Percentiles rank a stretch among this genome's conserved stretches.
phyloP scores from a whole-genome alignment of 2,329 filamentous ascomycete genomes.

The Arthrocladium fulminans region DNA sequence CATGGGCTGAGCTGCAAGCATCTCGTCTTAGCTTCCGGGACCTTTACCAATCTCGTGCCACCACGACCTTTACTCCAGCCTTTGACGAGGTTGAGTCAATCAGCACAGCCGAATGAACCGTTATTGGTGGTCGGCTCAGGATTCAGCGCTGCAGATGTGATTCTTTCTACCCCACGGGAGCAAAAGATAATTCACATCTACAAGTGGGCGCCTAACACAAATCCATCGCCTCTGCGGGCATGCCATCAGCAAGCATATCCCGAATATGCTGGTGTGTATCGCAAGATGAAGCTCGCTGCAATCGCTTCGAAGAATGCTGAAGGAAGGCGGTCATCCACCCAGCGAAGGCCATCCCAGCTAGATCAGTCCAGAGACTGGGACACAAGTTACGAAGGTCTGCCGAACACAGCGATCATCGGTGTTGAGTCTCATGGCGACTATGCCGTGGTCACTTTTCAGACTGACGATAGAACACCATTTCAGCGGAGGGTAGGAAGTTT shows the following conservation, averaged over 20 bases:
- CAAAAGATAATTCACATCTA: slow-evolving; percentile 52
- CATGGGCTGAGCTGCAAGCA: slow-evolving; percentile 47
- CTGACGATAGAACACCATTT: slow-evolving; percentile 36
- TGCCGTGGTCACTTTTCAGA: slow-evolving; percentile 37
- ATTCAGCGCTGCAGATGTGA: slow-evolving; percentile 54
- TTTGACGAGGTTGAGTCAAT: slow-evolving; percentile 27
- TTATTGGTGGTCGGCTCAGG: slow-evolving; percentile 53
- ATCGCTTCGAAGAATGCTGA: slow-evolving; percentile 21
- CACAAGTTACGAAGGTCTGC: slow-evolving; percentile 45
- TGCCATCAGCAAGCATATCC: slow-evolving; percentile 55
- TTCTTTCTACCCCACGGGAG: slow-evolving; percentile 44
- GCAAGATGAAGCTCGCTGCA: slow-evolving; percentile 49
- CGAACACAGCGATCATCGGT: slow-evolving; percentile 43
- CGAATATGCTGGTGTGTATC: slow-evolving; percentile 53
- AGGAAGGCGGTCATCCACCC: slow-evolving; percentile 21
- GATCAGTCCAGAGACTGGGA: slow-evolving; percentile 43
- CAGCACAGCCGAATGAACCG: slow-evolving; percentile 26
- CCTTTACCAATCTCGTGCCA: slow-evolving; percentile 47
- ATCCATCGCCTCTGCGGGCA: slow-evolving; percentile 48
- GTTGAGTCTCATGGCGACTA: slow-evolving; percentile 27
- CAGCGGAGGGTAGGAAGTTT: slow-evolving; percentile 41
- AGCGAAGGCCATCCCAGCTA: slow-evolving; percentile 36
- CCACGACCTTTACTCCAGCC: slow-evolving; percentile 43
- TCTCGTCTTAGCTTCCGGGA: slow-evolving; percentile 51
- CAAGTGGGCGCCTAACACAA: slow-evolving; percentile 49